phyloP scores from a whole-genome alignment of 441 rosid species.

The Monsonia emarginata region DNA sequence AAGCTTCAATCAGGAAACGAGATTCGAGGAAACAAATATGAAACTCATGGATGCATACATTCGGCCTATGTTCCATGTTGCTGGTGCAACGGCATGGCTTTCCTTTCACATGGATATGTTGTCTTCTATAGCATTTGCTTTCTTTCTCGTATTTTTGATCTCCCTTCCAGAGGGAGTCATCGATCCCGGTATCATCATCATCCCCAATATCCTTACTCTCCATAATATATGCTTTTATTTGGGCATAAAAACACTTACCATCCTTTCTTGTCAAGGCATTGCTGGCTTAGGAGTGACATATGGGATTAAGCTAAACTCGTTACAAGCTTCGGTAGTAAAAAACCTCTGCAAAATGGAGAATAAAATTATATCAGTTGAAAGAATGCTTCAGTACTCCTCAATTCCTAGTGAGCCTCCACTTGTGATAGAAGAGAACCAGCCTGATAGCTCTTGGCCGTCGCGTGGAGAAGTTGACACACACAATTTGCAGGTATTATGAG shows the following conservation, averaged over 20 bases:
- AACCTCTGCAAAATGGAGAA: conserved; percentile 55
- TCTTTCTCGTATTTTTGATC: conserved; percentile 53
- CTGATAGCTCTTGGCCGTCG: conserved; percentile 51
- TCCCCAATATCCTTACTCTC: background rate
- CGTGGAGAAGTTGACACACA: conserved; percentile 48
- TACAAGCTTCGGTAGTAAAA: conserved; percentile 59
- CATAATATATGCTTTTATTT: background rate
- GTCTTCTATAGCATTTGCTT: conserved; percentile 53
- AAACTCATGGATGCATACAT: conserved; percentile 54
- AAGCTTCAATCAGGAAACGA: conserved; percentile 64
- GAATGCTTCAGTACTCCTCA: conserved; percentile 63
- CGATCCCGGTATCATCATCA: conserved; percentile 45
- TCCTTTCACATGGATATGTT: conserved; percentile 68
- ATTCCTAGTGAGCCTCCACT: conserved; percentile 81
- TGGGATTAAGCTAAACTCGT: conserved; percentile 58
- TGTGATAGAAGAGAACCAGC: conserved; percentile 45
- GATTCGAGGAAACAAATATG: conserved; percentile 57
- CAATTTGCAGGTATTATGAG: conserved; percentile 49
- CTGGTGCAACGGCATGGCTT: conserved; percentile 81
- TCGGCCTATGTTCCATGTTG: conserved; percentile 53
- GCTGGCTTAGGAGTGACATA: conserved; percentile 83
- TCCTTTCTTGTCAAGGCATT: conserved; percentile 33
- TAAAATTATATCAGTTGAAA: conserved; percentile 76
- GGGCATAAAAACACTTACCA: too few relatives aligned
- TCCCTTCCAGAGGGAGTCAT: conserved; percentile 56